These are phyloP conservation scores for Spergularia marina DNA, from an alignment of 148 eudicot species.

Conservation along the genomic window DNA sequence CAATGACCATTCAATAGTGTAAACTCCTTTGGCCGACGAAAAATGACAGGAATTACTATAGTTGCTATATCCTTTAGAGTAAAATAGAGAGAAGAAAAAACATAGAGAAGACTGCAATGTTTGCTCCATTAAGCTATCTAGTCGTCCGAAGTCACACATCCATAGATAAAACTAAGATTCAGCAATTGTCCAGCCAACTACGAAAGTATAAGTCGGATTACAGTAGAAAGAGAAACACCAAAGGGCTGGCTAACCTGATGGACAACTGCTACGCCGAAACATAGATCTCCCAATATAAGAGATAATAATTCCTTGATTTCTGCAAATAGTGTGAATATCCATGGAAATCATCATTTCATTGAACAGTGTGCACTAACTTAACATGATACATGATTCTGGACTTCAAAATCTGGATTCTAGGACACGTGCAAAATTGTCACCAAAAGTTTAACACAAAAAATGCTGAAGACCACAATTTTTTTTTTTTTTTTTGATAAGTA, in stretches of 20 bases:
- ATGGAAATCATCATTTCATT: slow-evolving; percentile 12
- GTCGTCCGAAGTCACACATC: not conserved
- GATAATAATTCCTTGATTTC: slow-evolving; percentile 87
- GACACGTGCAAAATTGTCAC: not conserved
- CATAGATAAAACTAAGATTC: not conserved
- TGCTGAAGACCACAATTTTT: not conserved
- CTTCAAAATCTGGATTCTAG: not conserved
- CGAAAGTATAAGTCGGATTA: not conserved
- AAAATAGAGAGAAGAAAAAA: not conserved
- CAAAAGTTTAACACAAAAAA: slow-evolving; percentile 9
- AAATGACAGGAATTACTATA: not conserved
- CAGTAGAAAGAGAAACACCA: not conserved
- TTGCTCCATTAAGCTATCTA: not conserved
- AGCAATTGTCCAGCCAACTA: not conserved
- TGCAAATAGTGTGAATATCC: slow-evolving; percentile 36
- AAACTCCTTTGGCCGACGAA: not conserved
- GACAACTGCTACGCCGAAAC: slow-evolving; percentile 78
- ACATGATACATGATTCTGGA: not conserved
- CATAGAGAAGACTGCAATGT: not conserved
- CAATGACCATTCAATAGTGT: not conserved
- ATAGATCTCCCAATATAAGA: slow-evolving; percentile 69
- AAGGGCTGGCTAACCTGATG: slow-evolving; percentile 63
- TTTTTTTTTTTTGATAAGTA: no score
- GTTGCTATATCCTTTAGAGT: not conserved
- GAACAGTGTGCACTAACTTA: not conserved